Evolutionary conservation across 2,329 filamentous ascomycete genomes (phyloP).

Genomic region (Dendrostoma leiphaemia): DNA sequence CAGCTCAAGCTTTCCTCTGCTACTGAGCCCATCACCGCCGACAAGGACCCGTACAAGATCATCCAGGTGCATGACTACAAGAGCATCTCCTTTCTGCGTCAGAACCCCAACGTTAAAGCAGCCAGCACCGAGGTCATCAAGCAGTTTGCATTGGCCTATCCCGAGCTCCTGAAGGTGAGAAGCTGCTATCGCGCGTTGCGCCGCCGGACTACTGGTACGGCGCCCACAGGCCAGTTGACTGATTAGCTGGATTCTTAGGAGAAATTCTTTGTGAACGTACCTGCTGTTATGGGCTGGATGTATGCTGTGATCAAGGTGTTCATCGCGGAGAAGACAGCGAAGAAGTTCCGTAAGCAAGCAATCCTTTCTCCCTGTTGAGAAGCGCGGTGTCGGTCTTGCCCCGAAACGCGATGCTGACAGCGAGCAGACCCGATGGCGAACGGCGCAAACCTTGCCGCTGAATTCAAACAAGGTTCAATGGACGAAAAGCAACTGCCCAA

Average conservation of each 20-base stretch:
- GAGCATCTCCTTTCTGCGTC: slow-evolving; percentile 80
- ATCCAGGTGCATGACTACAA: slow-evolving; percentile 93
- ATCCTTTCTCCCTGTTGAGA: too few relatives aligned
- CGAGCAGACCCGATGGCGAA: slow-evolving; percentile 69
- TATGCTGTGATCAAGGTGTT: slow-evolving; percentile 75
- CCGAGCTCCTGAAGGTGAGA: slow-evolving; percentile 70
- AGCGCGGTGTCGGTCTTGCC: too few relatives aligned
- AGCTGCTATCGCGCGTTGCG: too few relatives aligned
- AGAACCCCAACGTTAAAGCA: slow-evolving; percentile 72
- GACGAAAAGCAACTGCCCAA: slow-evolving; percentile 62
- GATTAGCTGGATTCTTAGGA: slow-evolving; percentile 34
- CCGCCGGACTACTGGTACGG: not conserved
- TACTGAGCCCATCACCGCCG: slow-evolving; percentile 69
- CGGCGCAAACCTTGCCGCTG: slow-evolving; percentile 65
- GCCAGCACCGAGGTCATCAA: slow-evolving; percentile 80
- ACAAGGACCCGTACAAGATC: slow-evolving; percentile 83
- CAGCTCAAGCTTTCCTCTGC: slow-evolving; percentile 70
- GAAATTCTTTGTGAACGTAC: slow-evolving; percentile 97
- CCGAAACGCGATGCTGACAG: too few relatives aligned
- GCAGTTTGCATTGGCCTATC: slow-evolving; percentile 78
- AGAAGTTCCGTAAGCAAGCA: too few relatives aligned
- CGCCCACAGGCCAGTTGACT: too few relatives aligned
- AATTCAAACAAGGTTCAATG: slow-evolving; percentile 57
- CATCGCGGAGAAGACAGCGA: slow-evolving; percentile 68
- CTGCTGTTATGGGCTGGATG: slow-evolving; percentile 85